These are phyloP conservation scores for Phytophthora sojae DNA, from an alignment of 352 stramenopile genomes.

Conservation along the genomic window DNA sequence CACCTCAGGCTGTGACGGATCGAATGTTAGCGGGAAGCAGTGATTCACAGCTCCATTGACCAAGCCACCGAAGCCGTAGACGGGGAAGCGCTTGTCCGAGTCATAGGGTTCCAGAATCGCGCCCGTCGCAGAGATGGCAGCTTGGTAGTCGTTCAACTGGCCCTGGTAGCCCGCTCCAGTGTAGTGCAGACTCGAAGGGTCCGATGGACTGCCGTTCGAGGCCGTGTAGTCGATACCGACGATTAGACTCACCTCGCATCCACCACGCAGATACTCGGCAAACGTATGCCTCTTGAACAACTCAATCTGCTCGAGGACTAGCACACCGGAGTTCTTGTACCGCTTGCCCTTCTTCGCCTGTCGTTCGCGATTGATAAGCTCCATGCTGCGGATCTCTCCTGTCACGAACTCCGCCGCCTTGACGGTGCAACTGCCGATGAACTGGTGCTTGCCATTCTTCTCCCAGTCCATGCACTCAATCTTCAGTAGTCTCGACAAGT, in stretches of 20 bases:
- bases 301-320: conserved; percentile 64
- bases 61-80: conserved; percentile 83
- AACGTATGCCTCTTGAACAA: conserved; percentile 77
- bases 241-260: conserved; percentile 80
- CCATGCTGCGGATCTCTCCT: conserved; percentile 54
- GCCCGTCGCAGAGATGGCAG: conserved; percentile 71
- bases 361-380: conserved; percentile 74
- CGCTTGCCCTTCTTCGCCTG: conserved; percentile 75
- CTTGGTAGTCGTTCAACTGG: conserved; percentile 82
- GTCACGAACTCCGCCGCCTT: conserved; percentile 66
- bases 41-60: conserved; percentile 71
- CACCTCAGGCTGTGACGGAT: conserved; percentile 66
- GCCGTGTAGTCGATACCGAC: conserved; percentile 87
- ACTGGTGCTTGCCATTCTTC: conserved; percentile 70
- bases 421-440: conserved; percentile 65
- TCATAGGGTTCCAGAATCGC: conserved; percentile 83
- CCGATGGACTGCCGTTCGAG: conserved; percentile 57
- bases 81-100: conserved; percentile 75
- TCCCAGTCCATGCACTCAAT: conserved; percentile 87
- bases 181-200: conserved; percentile 71
- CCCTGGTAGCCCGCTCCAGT: conserved; percentile 60
- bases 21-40: conserved; percentile 79
- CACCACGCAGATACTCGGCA: conserved; percentile 72
- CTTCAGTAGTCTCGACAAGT: conserved; percentile 63
- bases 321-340: conserved; percentile 79